Evolutionary conservation across 495 filamentous ascomycete species (phyloP).

Genomic region (Viridothelium virens): DNA sequence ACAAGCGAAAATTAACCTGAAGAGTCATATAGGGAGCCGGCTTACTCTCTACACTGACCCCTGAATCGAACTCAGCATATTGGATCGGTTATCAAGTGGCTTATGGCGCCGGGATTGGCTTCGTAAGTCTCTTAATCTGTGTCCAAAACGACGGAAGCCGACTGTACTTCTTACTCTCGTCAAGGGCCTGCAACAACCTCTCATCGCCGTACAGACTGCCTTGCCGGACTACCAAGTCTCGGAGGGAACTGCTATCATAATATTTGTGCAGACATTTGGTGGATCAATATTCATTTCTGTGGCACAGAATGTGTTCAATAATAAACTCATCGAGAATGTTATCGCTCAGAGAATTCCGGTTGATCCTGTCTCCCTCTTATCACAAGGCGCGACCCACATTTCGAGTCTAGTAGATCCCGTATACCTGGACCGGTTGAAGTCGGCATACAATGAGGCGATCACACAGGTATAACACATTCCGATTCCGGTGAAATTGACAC

Average conservation of each 20-base stretch:
- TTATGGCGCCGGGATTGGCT: slow-evolving; percentile 60
- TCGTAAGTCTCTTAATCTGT: slow-evolving; percentile 30
- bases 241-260: slow-evolving; percentile 36
- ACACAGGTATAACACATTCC: not conserved
- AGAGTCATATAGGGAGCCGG: slow-evolving; percentile 55
- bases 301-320: slow-evolving; percentile 70
- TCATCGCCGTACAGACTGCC: slow-evolving; percentile 64
- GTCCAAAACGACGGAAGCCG: not conserved
- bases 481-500: not conserved
- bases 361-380: slow-evolving; percentile 44
- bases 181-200: slow-evolving; percentile 55
- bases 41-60: slow-evolving; percentile 57
- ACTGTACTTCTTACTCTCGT: not conserved
- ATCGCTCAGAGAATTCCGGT: slow-evolving; percentile 40
- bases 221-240: slow-evolving; percentile 55
- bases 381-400: slow-evolving; percentile 61
- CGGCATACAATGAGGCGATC: slow-evolving; percentile 65
- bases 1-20: not conserved
- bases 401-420: slow-evolving; percentile 34
- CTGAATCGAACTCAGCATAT: slow-evolving; percentile 42
- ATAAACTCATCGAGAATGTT: slow-evolving; percentile 56
- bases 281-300: slow-evolving; percentile 60
- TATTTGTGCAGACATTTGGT: slow-evolving; percentile 66
- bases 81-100: slow-evolving; percentile 81
- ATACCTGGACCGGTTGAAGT: slow-evolving; percentile 47